Conservation (phyloP, 208 protist species). For the Trypanosoma mega region DNA sequence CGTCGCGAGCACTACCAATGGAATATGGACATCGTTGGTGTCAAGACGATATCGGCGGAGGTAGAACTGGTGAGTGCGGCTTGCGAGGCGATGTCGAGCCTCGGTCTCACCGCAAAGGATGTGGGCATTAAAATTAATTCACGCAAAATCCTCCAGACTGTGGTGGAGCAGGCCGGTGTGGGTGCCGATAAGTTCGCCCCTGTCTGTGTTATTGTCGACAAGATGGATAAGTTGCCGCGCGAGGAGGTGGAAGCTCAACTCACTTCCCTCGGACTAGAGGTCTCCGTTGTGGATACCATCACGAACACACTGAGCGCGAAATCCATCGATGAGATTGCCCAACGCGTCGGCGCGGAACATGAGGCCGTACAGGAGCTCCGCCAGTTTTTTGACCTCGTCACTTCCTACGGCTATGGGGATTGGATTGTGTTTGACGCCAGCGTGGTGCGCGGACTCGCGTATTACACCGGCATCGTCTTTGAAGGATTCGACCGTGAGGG, state of each 20-base stretch:
- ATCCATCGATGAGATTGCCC: constrained; percentile 81
- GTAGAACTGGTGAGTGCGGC: constrained; percentile 92
- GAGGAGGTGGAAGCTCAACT: constrained; percentile 86
- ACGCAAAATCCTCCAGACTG: constrained; percentile 89
- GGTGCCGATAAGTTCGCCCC: constrained; percentile 78
- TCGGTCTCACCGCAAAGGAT: constrained; percentile 87
- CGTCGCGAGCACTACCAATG: constrained; percentile 96
- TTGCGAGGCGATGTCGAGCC: constrained; percentile 69
- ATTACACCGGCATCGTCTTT: constrained; percentile 97
- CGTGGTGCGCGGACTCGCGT: constrained; percentile 94
- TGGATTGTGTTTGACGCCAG: constrained; percentile 94
- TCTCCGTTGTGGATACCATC: constrained; percentile 69
- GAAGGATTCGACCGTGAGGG: constrained; percentile 93
- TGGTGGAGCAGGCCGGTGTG: constrained; percentile 76
- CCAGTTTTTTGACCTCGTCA: constrained; percentile 81
- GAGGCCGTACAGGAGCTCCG: constrained; percentile 84
- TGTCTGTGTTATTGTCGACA: constrained; percentile 95
- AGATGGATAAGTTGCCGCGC: constrained; percentile 92
- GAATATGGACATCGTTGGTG: constrained; percentile 97
- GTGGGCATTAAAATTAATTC: constrained; percentile 94
- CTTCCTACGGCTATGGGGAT: constrained; percentile 93
- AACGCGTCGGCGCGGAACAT: constrained; percentile 64
- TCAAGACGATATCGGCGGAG: constrained; percentile 88
- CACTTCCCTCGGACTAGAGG: constrained; percentile 52
- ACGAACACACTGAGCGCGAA: constrained; percentile 76